A percentile compares a stretch with the other conserved stretches of the same genome.
Conservation (phyloP, 2,329 filamentous ascomycete genomes). For the Claviceps sp. region DNA sequence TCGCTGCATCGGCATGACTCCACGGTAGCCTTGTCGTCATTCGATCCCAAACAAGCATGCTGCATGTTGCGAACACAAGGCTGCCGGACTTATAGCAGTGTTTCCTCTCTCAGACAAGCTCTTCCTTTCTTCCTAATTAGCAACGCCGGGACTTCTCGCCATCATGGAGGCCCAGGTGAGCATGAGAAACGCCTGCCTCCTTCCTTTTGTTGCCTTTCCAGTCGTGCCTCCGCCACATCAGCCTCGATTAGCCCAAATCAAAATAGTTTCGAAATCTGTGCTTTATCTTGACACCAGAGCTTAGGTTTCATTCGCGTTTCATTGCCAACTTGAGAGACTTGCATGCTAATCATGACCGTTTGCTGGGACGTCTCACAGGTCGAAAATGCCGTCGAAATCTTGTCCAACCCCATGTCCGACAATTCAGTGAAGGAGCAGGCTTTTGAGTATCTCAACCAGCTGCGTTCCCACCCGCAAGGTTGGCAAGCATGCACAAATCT, state of each 20-base stretch:
- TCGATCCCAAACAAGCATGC: constrained; percentile 24
- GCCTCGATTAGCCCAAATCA: background rate
- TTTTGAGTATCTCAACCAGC: constrained; percentile 64
- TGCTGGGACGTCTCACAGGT: constrained; percentile 42
- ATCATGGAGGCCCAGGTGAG: constrained; percentile 37
- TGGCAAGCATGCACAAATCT: constrained; percentile 84
- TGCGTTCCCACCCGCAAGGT: constrained; percentile 69
- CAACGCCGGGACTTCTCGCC: constrained; percentile 1
- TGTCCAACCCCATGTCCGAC: constrained; percentile 69
- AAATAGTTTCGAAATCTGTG: background rate
- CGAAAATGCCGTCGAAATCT: constrained; percentile 90
- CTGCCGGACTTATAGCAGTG: constrained; percentile 32
- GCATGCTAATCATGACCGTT: constrained; percentile 1
- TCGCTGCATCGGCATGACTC: constrained; percentile 24
- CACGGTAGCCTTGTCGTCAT: constrained; percentile 25
- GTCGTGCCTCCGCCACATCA: no score
- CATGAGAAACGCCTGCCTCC: constrained; percentile 6
- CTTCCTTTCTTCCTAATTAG: constrained; percentile 5
- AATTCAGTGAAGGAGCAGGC: constrained; percentile 67
- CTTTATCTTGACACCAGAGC: background rate
- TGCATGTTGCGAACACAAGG: constrained; percentile 27
- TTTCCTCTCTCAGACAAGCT: constrained; percentile 11
- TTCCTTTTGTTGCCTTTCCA: background rate
- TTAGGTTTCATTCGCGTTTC: background rate
- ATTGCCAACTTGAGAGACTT: background rate